Evolutionary conservation across 1,284 basidiomycete species (phyloP).

Genomic region (Laetiporus sulphureus): DNA sequence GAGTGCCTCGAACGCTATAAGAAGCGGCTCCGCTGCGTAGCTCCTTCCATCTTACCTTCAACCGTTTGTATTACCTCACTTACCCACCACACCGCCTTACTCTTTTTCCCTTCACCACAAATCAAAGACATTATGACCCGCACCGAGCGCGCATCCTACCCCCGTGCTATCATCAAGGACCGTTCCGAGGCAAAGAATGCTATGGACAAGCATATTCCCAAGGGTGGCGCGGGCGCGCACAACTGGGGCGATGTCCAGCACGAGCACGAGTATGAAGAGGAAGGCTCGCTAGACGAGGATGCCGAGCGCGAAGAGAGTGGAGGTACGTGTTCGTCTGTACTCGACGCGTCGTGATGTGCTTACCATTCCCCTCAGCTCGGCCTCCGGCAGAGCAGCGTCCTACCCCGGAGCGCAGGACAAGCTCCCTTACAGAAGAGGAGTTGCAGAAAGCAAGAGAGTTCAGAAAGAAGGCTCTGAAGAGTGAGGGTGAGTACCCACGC

Average conservation of each 20-base stretch:
- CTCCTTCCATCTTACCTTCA: no score
- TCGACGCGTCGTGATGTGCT: no score
- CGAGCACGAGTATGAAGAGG: conserved; percentile 53
- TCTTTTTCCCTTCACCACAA: not conserved
- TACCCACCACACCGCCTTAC: no score
- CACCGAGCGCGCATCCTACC: conserved; percentile 65
- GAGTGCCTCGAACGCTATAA: conserved; percentile 3
- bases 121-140: conserved; percentile 54
- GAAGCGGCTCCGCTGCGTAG: no score
- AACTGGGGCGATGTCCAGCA: conserved; percentile 76
- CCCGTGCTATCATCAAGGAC: conserved; percentile 72
- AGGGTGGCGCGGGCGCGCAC: conserved; percentile 72
- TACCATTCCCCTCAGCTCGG: no score
- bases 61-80: no score
- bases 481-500: conserved; percentile 34
- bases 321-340: conserved; percentile 8
- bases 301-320: conserved; percentile 32
- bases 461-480: conserved; percentile 63
- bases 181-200: conserved; percentile 72
- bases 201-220: conserved; percentile 64
- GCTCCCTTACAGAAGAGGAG: conserved; percentile 57
- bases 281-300: conserved; percentile 45
- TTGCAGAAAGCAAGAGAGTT: conserved; percentile 54
- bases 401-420: conserved; percentile 22
- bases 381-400: no score